These are phyloP conservation scores for Westerdykella aurantiaca DNA, from an alignment of 2,329 filamentous ascomycete species.

Conservation along the genomic window DNA sequence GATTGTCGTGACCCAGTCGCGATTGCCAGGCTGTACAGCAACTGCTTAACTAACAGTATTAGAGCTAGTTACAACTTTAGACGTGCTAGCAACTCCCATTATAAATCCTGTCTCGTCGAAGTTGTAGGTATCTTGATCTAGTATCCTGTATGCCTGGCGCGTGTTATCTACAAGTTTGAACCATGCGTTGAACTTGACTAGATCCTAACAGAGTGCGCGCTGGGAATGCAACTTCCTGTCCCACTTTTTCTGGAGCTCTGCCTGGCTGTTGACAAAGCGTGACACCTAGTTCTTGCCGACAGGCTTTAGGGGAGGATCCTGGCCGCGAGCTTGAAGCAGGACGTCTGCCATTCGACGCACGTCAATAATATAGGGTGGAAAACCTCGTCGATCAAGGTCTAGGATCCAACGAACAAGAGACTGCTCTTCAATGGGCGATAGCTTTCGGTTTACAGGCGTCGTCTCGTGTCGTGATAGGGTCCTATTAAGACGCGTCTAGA, in stretches of 20 bases:
- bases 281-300: slow-evolving; percentile 7
- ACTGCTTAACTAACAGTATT: slow-evolving; percentile 1
- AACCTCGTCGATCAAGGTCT: slow-evolving; percentile 1
- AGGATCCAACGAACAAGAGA: slow-evolving; percentile 1
- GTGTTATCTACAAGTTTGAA: slow-evolving; percentile 8
- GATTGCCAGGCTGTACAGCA: slow-evolving; percentile 9
- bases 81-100: slow-evolving; percentile 20
- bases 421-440: slow-evolving; percentile 1
- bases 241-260: slow-evolving; percentile 10
- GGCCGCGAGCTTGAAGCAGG: slow-evolving; percentile 6
- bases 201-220: slow-evolving; percentile 5
- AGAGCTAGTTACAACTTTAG: slow-evolving; percentile 8
- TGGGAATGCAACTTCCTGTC: slow-evolving; percentile 4
- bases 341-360: slow-evolving; percentile 1
- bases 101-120: slow-evolving; percentile 29
- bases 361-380: slow-evolving; percentile 1
- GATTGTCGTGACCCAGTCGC: slow-evolving; percentile 9
- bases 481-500: not conserved
- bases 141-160: slow-evolving; percentile 4
- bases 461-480: not conserved
- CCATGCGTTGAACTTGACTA: slow-evolving; percentile 2
- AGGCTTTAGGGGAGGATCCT: slow-evolving; percentile 2
- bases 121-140: slow-evolving; percentile 11
- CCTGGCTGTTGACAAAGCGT: slow-evolving; percentile 6
- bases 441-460: not conserved